Conservation (phyloP, 2,329 filamentous ascomycete species). For the Purpureocillium takamizusanense region DNA sequence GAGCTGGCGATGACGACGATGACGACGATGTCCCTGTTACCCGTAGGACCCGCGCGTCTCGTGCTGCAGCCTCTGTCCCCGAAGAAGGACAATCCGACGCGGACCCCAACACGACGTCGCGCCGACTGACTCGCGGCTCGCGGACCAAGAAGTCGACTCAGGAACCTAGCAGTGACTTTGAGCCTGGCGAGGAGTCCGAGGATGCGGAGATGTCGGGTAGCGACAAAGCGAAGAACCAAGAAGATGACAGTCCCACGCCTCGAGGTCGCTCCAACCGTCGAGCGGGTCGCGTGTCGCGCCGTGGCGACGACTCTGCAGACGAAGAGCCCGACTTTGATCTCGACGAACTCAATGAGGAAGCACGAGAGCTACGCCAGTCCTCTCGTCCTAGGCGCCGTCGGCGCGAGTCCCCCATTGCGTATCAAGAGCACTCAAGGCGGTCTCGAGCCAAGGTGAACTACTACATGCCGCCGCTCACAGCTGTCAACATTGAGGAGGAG, state of each 20-base stretch:
- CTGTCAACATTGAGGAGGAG: slow-evolving; percentile 59
- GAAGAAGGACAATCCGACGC: slow-evolving; percentile 19
- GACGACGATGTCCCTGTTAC: slow-evolving; percentile 40
- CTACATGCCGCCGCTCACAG: slow-evolving; percentile 64
- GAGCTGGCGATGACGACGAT: slow-evolving; percentile 31
- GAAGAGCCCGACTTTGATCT: slow-evolving; percentile 51
- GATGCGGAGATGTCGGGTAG: slow-evolving; percentile 40
- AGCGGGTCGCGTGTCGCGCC: slow-evolving; percentile 36
- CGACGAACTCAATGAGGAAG: slow-evolving; percentile 58
- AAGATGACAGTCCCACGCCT: slow-evolving; percentile 38
- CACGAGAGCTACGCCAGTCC: slow-evolving; percentile 49
- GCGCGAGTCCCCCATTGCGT: slow-evolving; percentile 45
- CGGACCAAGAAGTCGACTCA: slow-evolving; percentile 34
- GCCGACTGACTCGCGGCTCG: slow-evolving; percentile 39
- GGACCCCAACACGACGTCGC: slow-evolving; percentile 22
- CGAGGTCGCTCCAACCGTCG: slow-evolving; percentile 34
- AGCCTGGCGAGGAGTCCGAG: slow-evolving; percentile 49
- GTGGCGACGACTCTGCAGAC: slow-evolving; percentile 42
- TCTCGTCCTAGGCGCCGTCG: slow-evolving; percentile 43
- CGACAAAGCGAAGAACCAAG: slow-evolving; percentile 28
- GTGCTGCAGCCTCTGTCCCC: slow-evolving; percentile 19
- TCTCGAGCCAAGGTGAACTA: slow-evolving; percentile 66
- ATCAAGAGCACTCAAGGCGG: slow-evolving; percentile 46
- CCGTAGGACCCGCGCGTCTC: slow-evolving; percentile 32
- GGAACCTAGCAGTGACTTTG: slow-evolving; percentile 53